Evolutionary conservation across 805 yeast genomes (phyloP).

Genomic region (Yarrowia phangngaensis): DNA sequence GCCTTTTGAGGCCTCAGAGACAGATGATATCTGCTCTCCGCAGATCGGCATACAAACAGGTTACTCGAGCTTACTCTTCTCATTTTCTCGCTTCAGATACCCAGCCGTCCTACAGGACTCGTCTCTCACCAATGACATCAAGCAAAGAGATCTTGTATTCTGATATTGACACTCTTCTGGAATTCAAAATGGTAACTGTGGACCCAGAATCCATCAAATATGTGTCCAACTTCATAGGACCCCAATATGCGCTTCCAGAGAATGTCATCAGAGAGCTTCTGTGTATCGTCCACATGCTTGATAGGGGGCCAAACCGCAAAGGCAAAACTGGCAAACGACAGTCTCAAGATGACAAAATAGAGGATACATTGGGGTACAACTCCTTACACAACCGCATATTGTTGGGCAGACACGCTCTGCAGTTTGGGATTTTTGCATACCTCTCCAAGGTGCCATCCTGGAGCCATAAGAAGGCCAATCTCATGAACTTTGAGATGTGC

Average conservation of each 20-base stretch:
- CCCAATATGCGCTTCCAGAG: constrained; percentile 14
- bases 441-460: constrained; percentile 13
- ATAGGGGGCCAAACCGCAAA: neutral
- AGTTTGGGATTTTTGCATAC: constrained; percentile 6
- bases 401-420: neutral
- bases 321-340: too few species aligned
- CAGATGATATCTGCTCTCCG: too few species aligned
- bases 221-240: constrained; percentile 9
- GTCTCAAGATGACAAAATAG: too few species aligned
- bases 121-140: constrained; percentile 13
- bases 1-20: too few species aligned
- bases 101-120: constrained; percentile 7
- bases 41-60: too few species aligned
- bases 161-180: constrained; percentile 13
- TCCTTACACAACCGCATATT: neutral
- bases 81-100: constrained; percentile 15
- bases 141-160: constrained; percentile 12
- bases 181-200: constrained; percentile 8
- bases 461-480: constrained; percentile 19
- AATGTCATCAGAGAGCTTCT: constrained; percentile 3
- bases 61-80: too few species aligned
- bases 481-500: constrained; percentile 20
- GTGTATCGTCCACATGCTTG: constrained; percentile 1
- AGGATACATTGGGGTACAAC: constrained; percentile 7
- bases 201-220: constrained; percentile 6